Evolutionary conservation across 2,329 filamentous ascomycete genomes (phyloP).

Genomic region (Claviceps citrina): DNA sequence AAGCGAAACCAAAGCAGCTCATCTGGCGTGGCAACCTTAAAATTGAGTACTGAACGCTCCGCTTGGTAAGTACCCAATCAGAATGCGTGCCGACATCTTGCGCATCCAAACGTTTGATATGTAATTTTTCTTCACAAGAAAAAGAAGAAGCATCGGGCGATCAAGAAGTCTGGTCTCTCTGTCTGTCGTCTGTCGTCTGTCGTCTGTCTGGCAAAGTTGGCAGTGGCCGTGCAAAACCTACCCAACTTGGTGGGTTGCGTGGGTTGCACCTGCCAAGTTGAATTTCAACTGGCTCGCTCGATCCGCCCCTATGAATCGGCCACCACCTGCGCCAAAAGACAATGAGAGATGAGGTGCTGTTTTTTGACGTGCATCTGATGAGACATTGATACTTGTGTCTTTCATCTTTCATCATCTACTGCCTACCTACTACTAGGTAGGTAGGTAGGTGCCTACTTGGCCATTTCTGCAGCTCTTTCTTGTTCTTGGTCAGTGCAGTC

Average conservation of each 20-base stretch:
- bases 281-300: neutral
- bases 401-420: no score
- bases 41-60: neutral
- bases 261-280: slow-evolving; percentile 1
- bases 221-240: no score
- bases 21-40: neutral
- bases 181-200: neutral
- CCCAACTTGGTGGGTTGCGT: neutral
- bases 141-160: no score
- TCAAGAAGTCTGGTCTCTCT: no score
- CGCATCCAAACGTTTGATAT: no score
- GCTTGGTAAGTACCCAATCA: neutral
- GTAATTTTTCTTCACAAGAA: no score
- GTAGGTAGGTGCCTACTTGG: no score
- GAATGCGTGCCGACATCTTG: neutral
- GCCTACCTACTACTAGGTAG: no score
- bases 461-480: no score
- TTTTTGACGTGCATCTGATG: neutral
- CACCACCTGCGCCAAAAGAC: neutral
- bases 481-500: no score
- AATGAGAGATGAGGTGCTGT: no score
- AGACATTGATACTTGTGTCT: no score
- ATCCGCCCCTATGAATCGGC: neutral
- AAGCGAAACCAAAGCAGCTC: neutral
- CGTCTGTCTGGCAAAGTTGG: neutral